Base-by-base conservation (phyloP, 331 rosid genomes). In the Malus hybrid region DNA sequence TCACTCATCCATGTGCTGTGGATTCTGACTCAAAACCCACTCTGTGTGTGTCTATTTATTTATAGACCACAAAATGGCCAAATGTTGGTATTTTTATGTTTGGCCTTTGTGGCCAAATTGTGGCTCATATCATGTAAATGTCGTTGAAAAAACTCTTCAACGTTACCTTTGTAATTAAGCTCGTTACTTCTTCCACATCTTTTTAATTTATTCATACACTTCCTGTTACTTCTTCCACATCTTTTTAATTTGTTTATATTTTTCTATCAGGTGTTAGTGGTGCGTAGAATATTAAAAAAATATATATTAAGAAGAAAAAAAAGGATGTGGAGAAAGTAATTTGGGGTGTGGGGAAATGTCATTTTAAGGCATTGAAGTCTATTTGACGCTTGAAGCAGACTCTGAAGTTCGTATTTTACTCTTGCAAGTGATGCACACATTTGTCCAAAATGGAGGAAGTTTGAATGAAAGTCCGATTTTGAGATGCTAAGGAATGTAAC, bases 1-100 rank as follows among this genome's bases (percentile, higher is more conserved):
- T 50, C 56, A 60, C 56, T 10, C 19, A 28, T 44, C 62, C 77
- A 44, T 73, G 77, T 44, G 70, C 70, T 62, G 24, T n/a, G 16
- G 64, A 60, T 28, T 34, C 39, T n/a, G 7, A 11, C 12, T 42
- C 33, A 13, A 2, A 1, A 18, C 11, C 63, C 36, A 56, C 61
- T 52, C 18, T 15, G 10, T 28, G 24, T 24, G 42, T 34, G 42
- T 7, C 3, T 36, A 0, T 36, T 2, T 36, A 7, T 36, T 2
- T 70, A 34, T 11, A 19, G 4, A 19, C 14, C 46, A 29, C 16
- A 52, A 28, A 26, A 5, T 30, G 2, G 30, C 56, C 48, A 20
- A 19, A 71, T 13, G 5, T 36, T 50, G 33, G 48, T 57, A 3
- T 6, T 5, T 58, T 39, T 42, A 16, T 22, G 7, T 66, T 20